Conservation (phyloP, 345 rosid genomes). For the Gynandropsis gynandra region DNA sequence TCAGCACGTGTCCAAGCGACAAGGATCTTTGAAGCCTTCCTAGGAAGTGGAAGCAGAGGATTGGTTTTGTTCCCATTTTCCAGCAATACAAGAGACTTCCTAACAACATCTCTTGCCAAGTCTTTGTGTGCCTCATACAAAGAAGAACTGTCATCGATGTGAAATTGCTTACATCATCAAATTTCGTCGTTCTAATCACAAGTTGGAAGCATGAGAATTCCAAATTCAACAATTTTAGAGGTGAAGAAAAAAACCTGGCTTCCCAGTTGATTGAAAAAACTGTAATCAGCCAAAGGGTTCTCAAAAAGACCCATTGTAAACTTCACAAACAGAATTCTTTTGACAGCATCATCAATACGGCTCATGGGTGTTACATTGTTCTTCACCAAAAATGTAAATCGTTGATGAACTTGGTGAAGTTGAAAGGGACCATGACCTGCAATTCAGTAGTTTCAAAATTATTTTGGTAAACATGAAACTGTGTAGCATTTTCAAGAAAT, state of each 20-base stretch:
- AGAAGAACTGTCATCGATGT: too few relatives aligned
- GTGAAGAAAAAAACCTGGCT: constrained; percentile 50
- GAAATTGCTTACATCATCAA: too few relatives aligned
- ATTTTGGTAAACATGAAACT: too few relatives aligned
- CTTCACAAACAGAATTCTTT: too few relatives aligned
- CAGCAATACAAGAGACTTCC: constrained; percentile 87
- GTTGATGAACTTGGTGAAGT: constrained; percentile 60
- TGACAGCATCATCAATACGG: too few relatives aligned
- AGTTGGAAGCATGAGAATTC: too few relatives aligned
- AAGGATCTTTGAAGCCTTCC: constrained; percentile 63
- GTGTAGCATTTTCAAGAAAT: too few relatives aligned
- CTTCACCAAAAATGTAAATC: constrained; percentile 57
- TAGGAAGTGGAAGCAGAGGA: constrained; percentile 78
- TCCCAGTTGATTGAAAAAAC: constrained; percentile 69
- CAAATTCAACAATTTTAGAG: neutral
- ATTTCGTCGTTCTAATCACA: too few relatives aligned
- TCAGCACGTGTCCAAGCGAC: constrained; percentile 93
- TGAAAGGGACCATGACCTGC: constrained; percentile 89
- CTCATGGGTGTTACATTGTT: constrained; percentile 48
- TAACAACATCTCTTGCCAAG: constrained; percentile 93
- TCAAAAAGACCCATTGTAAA: too few relatives aligned
- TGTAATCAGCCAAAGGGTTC: constrained; percentile 76
- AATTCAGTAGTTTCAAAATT: neutral
- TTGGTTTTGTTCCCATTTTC: constrained; percentile 62
- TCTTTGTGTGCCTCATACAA: too few relatives aligned